Conservation (phyloP, 78 protist genomes). For the Tieghemostelium lacteum region DNA sequence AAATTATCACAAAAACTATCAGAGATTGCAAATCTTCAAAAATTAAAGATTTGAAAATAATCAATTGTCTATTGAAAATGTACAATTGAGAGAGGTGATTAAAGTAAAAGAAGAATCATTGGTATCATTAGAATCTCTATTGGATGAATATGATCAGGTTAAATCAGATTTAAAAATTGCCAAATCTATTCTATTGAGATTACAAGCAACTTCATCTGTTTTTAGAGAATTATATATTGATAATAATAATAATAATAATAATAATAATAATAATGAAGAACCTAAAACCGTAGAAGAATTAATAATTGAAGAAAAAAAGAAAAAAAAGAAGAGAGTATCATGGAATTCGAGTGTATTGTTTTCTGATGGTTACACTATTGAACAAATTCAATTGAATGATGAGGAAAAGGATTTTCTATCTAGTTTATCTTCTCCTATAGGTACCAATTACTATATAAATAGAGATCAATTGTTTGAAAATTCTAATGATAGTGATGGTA, state of each 20-base stretch:
- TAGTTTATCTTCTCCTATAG: constrained; percentile 14
- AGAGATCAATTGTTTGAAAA: constrained; percentile 6
- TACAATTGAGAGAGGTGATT: neutral
- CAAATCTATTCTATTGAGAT: neutral
- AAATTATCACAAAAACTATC: neutral
- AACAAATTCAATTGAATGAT: neutral
- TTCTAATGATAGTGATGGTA: neutral
- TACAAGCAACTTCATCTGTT: neutral
- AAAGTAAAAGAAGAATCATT: neutral
- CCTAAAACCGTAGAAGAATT: no score
- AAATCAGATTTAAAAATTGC: neutral
- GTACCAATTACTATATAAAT: constrained; percentile 16
- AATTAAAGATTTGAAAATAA: constrained; percentile 8
- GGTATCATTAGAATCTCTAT: neutral
- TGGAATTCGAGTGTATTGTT: neutral
- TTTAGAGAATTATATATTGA: neutral
- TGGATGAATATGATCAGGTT: neutral
- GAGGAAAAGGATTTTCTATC: constrained; percentile 1
- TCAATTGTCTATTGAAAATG: neutral
- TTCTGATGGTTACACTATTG: constrained; percentile 6
- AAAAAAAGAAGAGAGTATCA: constrained; percentile 2
- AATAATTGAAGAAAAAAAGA: no score
- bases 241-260: no score
- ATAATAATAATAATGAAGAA: no score
- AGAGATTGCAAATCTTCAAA: constrained; percentile 1